Base-by-base conservation (phyloP, 2,329 filamentous ascomycete species). In the Colletotrichum siamense region DNA sequence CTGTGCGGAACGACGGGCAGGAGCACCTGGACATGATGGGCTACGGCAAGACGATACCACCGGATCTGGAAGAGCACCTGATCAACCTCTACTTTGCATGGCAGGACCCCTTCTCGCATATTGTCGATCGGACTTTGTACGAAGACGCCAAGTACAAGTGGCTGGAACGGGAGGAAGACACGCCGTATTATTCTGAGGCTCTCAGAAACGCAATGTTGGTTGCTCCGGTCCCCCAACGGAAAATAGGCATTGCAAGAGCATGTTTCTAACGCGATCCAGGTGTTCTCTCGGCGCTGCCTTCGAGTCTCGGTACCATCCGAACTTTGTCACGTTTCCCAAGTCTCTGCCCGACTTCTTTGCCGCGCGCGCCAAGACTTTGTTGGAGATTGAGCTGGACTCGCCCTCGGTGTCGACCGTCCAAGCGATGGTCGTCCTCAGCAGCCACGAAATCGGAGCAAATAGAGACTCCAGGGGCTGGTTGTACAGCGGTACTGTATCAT, bases 251-350 rank as follows among this genome's bases (percentile, higher is more conserved):
- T 13, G 13, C 59, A 4, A 22, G 28, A 59, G 6, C 22, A 28
- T 4, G 28, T 36, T 36, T 28, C 49, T 69, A 22, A 67, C 44
- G n/a, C 6, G 1, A 18, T 18, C 7, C 13, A 86, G 85, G 82
- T 86, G 85, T 30, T 82, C 85, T 9, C 80, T 87, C 8, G 86
- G 86, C 24, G 85, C 85, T 44, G 84, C 85, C 2, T 87, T 87
- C n/a, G 86, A 87, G 70, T 80, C 84, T 22, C 82, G 84, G 13
- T 86, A 87, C 67, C 85, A 87, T 64, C 85, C 85, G 3, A 85
- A 83, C 4, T 86, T 87, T 5, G 61, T 71, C 15, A 74, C 72
- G 3, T 74, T 79, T 80, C 87, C 74, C 83, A 85, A 52, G 82
- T 86, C 77, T 79, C 82, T 52, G 81, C 72, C 80, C 8, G 79